Evolutionary conservation across 1,139 yeast species (phyloP), one percentile per base, ranked within the genome.

Genomic region (Geotrichum aggregatum): DNA sequence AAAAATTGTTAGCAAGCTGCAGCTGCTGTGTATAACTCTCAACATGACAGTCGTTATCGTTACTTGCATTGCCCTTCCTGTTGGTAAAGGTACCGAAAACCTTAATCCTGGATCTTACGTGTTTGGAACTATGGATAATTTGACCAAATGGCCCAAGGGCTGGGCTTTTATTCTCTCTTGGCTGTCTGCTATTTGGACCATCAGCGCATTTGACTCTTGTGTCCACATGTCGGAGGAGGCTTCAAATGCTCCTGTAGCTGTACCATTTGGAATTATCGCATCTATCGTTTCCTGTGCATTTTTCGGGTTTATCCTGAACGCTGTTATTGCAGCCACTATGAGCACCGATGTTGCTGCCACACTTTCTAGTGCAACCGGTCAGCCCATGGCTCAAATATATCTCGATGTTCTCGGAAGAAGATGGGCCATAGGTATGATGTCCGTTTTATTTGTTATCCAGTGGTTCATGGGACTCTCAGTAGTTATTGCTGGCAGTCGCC

Each of bases 401-500:
- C 76, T 71, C 62, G 84, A 84, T 64, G 76, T 83, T 0, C 71
- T 84, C 52, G 91, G 91, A 41, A 79, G 79, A 61, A 71, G 74
- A 48, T 83, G 89, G 87, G 82, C 88, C 1, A 52, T 70, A n/a
- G 67, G 58, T 5, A 57, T 67, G 54, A 66, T 66, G 57, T 47
- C 61, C 8, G 48, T 66, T 47, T 56, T 66, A 55, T 58, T 61
- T 34, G 57, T 66, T 38, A 61, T 68, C 18, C 69, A 65, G 52
- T 66, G 68, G 62, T 77, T 83, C 50, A 84, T 83, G 87, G 88
- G 87, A 3, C 73, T 79, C n/a, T 76, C 82, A 1, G 72, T 78
- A 0, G 74, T 87, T 31, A 85, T 95, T 0, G 87, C 96, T 0
- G 91, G 94, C 0, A 86, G 95, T 4, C 80, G 96, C 72, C 82